phyloP scores from a whole-genome alignment of 352 stramenopile genomes.

The Globisporangium recalcitrans region DNA sequence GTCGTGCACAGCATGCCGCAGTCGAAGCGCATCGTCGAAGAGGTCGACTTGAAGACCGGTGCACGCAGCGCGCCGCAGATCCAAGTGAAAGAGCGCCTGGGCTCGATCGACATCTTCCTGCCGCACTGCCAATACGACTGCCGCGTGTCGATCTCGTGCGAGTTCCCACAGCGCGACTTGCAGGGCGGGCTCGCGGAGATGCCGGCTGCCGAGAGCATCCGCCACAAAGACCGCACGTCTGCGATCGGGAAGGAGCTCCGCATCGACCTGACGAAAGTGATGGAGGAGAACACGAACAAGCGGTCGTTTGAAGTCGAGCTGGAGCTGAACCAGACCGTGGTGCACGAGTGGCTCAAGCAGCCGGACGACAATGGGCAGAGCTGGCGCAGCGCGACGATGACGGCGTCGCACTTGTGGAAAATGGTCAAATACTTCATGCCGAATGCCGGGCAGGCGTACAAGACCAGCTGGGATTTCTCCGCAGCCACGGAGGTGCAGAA shows the following conservation, averaged over 20 bases:
- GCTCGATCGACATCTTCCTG: conserved; percentile 84
- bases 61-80: conserved; percentile 40
- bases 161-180: conserved; percentile 59
- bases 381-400: conserved; percentile 63
- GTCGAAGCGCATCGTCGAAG: conserved; percentile 74
- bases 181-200: conserved; percentile 54
- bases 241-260: conserved; percentile 71
- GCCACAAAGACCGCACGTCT: conserved; percentile 74
- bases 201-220: conserved; percentile 63
- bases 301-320: conserved; percentile 75
- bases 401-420: conserved; percentile 66
- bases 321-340: conserved; percentile 56
- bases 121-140: conserved; percentile 83
- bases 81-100: conserved; percentile 79
- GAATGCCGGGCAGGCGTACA: conserved; percentile 72
- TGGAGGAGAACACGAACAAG: conserved; percentile 71
- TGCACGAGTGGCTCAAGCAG: conserved; percentile 75
- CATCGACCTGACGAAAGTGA: conserved; percentile 80
- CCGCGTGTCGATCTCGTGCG: conserved; percentile 78
- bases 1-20: conserved; percentile 74
- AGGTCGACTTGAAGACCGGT: conserved; percentile 59
- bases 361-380: conserved; percentile 67
- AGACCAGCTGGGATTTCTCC: conserved; percentile 67
- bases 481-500: conserved; percentile 74
- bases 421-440: conserved; percentile 86